These are phyloP conservation scores for Chrysoporthe deuterocubensis DNA, from an alignment of 2,329 filamentous ascomycete genomes.

Conservation along the genomic window DNA sequence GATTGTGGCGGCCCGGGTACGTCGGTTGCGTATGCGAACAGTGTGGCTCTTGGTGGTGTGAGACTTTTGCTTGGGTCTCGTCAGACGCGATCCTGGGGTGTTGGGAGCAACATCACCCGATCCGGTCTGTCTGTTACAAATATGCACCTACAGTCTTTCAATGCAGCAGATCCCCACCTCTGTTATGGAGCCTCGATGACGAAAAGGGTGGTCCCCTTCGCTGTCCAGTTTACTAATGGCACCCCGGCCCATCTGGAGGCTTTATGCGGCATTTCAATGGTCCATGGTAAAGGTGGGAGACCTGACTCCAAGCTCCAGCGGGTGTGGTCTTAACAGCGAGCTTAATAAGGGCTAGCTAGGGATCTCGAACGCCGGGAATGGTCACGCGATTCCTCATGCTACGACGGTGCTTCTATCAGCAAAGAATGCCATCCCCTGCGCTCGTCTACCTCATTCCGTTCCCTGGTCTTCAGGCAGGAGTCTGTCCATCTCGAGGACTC, in stretches of 20 bases:
- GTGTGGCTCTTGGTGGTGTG: background rate
- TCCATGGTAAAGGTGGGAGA: background rate
- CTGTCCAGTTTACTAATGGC: background rate
- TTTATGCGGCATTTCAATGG: background rate
- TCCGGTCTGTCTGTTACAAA: background rate
- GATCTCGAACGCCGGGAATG: too few species aligned
- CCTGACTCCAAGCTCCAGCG: background rate
- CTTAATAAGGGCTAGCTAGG: too few species aligned
- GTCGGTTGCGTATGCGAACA: background rate
- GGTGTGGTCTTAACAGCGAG: background rate
- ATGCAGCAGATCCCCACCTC: background rate
- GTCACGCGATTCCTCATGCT: too few species aligned
- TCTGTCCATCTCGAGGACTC: too few species aligned
- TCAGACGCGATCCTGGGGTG: background rate
- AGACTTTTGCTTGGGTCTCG: background rate
- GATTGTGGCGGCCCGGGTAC: background rate
- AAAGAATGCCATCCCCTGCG: too few species aligned
- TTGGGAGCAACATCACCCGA: background rate
- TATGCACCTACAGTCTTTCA: background rate
- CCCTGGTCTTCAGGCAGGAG: too few species aligned
- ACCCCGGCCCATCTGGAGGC: background rate
- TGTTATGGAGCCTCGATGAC: constrained; percentile 7
- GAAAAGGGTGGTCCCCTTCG: background rate
- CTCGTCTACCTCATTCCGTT: too few species aligned
- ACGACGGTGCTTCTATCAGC: too few species aligned